Conservation (phyloP, 78 protist genomes). For the Tieghemostelium lacteum region DNA sequence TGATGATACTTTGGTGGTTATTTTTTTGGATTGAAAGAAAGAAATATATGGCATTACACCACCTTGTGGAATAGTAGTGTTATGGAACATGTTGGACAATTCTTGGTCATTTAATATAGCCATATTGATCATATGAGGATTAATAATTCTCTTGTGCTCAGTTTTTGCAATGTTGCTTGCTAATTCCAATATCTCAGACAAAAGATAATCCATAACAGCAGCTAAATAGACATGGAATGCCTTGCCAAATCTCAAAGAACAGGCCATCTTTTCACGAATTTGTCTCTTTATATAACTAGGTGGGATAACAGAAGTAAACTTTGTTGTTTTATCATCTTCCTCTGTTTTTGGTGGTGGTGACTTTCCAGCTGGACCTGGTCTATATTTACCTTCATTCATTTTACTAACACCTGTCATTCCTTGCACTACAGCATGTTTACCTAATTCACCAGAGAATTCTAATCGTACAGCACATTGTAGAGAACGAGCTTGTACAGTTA, state of each 20-base stretch:
- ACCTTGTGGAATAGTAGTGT: conserved; percentile 95
- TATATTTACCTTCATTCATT: too few relatives aligned
- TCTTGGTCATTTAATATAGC: conserved; percentile 97
- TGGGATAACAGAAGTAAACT: too few relatives aligned
- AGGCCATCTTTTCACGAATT: too few relatives aligned
- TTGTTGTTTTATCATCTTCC: too few relatives aligned
- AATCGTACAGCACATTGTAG: background rate
- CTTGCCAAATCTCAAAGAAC: too few relatives aligned
- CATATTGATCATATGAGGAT: conserved; percentile 97
- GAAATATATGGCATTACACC: conserved; percentile 98
- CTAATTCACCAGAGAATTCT: background rate
- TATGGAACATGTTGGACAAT: conserved; percentile 92
- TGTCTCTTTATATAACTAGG: too few relatives aligned
- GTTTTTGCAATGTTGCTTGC: conserved; percentile 97
- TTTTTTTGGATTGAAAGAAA: too few relatives aligned
- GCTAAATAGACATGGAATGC: conserved; percentile 98
- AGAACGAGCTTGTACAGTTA: background rate
- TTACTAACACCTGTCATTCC: conserved; percentile 84
- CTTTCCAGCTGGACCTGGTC: too few relatives aligned
- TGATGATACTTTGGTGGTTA: too few relatives aligned
- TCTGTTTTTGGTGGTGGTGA: too few relatives aligned
- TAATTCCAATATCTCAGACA: conserved; percentile 97
- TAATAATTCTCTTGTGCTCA: conserved; percentile 94
- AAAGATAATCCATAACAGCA: conserved; percentile 98
- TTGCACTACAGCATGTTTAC: conserved; percentile 90